A percentile compares a stretch with the other conserved stretches of the same genome.
Evolutionary conservation across 805 yeast species (phyloP).

Genomic region (Starmerella floris): DNA sequence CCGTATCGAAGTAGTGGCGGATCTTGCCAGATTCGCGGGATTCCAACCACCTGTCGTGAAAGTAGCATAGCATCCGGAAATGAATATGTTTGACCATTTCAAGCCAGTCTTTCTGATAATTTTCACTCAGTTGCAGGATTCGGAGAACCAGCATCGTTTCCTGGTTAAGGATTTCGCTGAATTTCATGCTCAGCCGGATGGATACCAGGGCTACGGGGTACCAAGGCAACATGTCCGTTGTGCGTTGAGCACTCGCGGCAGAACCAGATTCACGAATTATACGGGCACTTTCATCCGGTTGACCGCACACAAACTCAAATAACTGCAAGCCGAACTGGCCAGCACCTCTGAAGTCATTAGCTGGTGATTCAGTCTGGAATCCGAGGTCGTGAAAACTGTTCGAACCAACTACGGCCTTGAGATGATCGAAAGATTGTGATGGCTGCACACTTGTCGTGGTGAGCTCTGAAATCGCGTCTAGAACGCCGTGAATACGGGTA

Average conservation of each 20-base stretch:
- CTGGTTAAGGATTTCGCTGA: conserved; percentile 10
- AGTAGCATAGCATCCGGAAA: conserved; percentile 13
- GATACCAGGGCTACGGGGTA: conserved; percentile 27
- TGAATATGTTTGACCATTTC: conserved; percentile 13
- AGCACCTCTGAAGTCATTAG: conserved; percentile 29
- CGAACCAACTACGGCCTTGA: not conserved
- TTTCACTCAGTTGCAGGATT: conserved; percentile 2
- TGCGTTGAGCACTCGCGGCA: not conserved
- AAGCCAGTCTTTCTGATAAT: conserved; percentile 1
- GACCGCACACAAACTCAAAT: conserved; percentile 19
- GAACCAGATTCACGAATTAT: conserved; percentile 24
- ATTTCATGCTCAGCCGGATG: conserved; percentile 22
- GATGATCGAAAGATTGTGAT: not conserved
- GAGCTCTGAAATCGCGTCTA: conserved; percentile 1
- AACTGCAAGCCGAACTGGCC: conserved; percentile 24
- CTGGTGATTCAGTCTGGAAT: conserved; percentile 31
- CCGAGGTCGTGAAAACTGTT: conserved; percentile 29
- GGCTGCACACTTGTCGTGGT: conserved; percentile 1
- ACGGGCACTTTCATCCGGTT: conserved; percentile 8
- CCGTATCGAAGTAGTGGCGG: conserved; percentile 24
- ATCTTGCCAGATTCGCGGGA: conserved; percentile 16
- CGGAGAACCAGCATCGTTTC: conserved; percentile 11
- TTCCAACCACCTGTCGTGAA: conserved; percentile 23
- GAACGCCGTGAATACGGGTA: not conserved
- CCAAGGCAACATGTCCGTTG: conserved; percentile 20